Evolutionary conservation across 2,329 filamentous ascomycete species (phyloP).

Genomic region (Microsporum audouinii): DNA sequence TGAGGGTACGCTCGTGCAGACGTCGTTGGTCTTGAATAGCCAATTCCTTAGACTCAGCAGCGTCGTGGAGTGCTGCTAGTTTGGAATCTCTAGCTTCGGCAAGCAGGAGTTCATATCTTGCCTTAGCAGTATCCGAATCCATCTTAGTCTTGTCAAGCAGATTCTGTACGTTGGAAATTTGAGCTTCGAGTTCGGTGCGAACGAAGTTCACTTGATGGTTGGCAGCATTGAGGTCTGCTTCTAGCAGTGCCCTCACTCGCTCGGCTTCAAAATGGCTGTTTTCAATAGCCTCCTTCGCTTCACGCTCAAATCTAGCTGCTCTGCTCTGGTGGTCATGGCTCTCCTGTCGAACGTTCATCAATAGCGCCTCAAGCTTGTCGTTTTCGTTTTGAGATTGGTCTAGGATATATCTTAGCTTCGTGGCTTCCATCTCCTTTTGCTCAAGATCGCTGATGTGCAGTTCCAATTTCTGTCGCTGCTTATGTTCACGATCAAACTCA

Average conservation of each 20-base stretch:
- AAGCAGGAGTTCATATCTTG: conserved; percentile 69
- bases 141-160: conserved; percentile 68
- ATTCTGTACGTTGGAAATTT: conserved; percentile 57
- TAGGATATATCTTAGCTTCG: conserved; percentile 68
- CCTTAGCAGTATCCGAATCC: conserved; percentile 69
- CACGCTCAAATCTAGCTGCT: conserved; percentile 60
- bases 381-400: conserved; percentile 50
- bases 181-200: conserved; percentile 67
- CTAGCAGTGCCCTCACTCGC: conserved; percentile 64
- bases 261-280: conserved; percentile 69
- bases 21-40: conserved; percentile 49
- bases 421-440: conserved; percentile 60
- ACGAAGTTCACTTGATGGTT: conserved; percentile 66
- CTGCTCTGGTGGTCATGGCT: conserved; percentile 62
- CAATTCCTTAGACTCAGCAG: conserved; percentile 41
- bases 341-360: conserved; percentile 39
- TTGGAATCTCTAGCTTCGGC: conserved; percentile 67
- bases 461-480: conserved; percentile 50
- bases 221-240: conserved; percentile 69
- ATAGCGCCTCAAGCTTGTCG: conserved; percentile 51
- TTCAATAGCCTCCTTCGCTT: conserved; percentile 74
- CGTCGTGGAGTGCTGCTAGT: conserved; percentile 46
- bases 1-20: conserved; percentile 59
- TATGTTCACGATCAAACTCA: conserved; percentile 56
- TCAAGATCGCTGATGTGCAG: conserved; percentile 50